These are phyloP conservation scores for Ascocoryne sarcoides DNA, from an alignment of 2,329 filamentous ascomycete species.

Conservation along the genomic window DNA sequence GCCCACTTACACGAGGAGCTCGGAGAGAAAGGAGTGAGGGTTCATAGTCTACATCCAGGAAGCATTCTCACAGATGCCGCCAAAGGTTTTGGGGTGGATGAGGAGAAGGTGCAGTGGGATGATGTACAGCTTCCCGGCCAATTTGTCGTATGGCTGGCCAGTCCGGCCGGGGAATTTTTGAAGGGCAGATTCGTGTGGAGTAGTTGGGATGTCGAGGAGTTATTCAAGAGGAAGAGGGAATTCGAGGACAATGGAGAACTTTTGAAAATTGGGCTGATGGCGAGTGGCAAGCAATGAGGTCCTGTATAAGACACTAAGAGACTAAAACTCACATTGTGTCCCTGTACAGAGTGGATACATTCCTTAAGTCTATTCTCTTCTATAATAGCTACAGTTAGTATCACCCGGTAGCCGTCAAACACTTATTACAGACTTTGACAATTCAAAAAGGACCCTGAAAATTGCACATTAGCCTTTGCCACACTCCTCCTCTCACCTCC, in stretches of 20 bases:
- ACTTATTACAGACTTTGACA: too few relatives aligned
- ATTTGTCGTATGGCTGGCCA: conserved; percentile 5
- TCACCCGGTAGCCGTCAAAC: too few relatives aligned
- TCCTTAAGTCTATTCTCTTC: too few relatives aligned
- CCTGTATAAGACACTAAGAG: too few relatives aligned
- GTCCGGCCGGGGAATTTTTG: conserved; percentile 35
- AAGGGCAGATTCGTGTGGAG: conserved; percentile 36
- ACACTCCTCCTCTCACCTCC: too few relatives aligned
- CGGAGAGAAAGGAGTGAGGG: neutral
- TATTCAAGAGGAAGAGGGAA: conserved; percentile 24
- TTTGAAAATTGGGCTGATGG: conserved; percentile 2
- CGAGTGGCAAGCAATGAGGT: neutral
- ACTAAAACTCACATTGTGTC: too few relatives aligned
- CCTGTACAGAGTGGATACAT: too few relatives aligned
- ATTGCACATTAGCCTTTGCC: too few relatives aligned
- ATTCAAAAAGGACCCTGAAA: too few relatives aligned
- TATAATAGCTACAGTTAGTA: too few relatives aligned
- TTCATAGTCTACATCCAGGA: conserved; percentile 5
- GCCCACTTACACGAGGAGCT: neutral
- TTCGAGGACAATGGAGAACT: conserved; percentile 3
- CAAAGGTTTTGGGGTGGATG: neutral
- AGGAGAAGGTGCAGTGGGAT: conserved; percentile 1
- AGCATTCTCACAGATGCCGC: conserved; percentile 1
- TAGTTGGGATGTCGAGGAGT: conserved; percentile 42
- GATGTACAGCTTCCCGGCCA: conserved; percentile 2